Conservation (phyloP, 2,329 filamentous ascomycete species). For the Hortaea werneckii region DNA sequence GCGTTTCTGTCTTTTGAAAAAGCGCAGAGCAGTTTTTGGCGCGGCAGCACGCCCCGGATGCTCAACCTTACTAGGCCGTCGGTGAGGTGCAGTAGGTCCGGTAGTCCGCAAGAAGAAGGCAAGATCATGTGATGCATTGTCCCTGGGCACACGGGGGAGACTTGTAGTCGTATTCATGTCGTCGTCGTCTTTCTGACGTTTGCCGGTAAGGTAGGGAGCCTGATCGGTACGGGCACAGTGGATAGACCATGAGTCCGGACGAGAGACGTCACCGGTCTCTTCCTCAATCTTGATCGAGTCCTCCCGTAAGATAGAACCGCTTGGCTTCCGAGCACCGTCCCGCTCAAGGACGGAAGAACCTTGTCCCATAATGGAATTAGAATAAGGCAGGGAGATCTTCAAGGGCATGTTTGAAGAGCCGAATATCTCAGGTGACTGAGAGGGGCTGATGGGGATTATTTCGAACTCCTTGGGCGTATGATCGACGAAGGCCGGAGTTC, state of each 20-base stretch:
- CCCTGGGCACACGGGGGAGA: slow-evolving; percentile 16
- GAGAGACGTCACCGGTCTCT: slow-evolving; percentile 5
- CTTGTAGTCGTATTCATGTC: slow-evolving; percentile 25
- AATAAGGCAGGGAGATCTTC: slow-evolving; percentile 12
- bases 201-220: slow-evolving; percentile 17
- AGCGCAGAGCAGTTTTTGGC: slow-evolving; percentile 22
- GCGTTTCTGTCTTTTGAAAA: slow-evolving; percentile 15
- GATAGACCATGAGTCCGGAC: slow-evolving; percentile 19
- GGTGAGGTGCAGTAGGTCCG: slow-evolving; percentile 22
- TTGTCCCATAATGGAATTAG: slow-evolving; percentile 21
- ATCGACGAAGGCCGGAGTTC: slow-evolving; percentile 21
- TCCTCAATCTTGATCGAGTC: slow-evolving; percentile 20
- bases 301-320: slow-evolving; percentile 17
- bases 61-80: slow-evolving; percentile 19
- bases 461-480: slow-evolving; percentile 25
- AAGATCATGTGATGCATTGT: slow-evolving; percentile 25
- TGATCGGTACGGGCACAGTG: slow-evolving; percentile 20
- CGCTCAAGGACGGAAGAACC: slow-evolving; percentile 9
- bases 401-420: slow-evolving; percentile 9
- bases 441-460: slow-evolving; percentile 17
- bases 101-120: slow-evolving; percentile 30
- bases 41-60: slow-evolving; percentile 15
- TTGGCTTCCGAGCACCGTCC: slow-evolving; percentile 14
- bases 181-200: slow-evolving; percentile 4
- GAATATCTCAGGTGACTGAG: slow-evolving; percentile 21